phyloP scores from a whole-genome alignment of 352 stramenopile species.

The Phytophthora palmivora region DNA sequence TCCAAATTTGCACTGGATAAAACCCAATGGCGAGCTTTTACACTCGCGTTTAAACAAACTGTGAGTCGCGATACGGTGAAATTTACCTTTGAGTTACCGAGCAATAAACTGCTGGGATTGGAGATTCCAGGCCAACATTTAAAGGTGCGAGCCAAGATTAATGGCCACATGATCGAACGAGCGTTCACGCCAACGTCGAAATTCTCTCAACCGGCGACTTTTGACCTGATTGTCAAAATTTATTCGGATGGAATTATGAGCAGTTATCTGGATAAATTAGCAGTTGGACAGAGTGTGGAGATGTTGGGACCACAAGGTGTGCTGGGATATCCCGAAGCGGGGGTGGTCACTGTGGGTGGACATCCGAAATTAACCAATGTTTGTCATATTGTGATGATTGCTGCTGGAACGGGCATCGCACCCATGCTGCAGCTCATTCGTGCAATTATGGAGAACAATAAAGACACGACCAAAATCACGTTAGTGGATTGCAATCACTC shows the following conservation, averaged over 20 bases:
- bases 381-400: slow-evolving; percentile 76
- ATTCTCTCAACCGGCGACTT: slow-evolving; percentile 60
- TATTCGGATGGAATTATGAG: slow-evolving; percentile 81
- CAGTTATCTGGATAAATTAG: slow-evolving; percentile 66
- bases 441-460: slow-evolving; percentile 61
- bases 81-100: slow-evolving; percentile 79
- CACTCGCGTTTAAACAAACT: slow-evolving; percentile 61
- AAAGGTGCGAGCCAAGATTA: slow-evolving; percentile 80
- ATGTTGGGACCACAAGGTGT: slow-evolving; percentile 77
- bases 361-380: slow-evolving; percentile 52
- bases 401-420: slow-evolving; percentile 79
- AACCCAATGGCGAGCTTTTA: slow-evolving; percentile 74
- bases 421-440: slow-evolving; percentile 88
- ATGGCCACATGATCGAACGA: slow-evolving; percentile 77
- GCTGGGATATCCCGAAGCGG: slow-evolving; percentile 65
- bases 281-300: slow-evolving; percentile 64
- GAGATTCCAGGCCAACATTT: slow-evolving; percentile 80
- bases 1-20: slow-evolving; percentile 66
- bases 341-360: slow-evolving; percentile 55
- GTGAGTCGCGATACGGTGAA: slow-evolving; percentile 69
- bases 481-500: slow-evolving; percentile 80
- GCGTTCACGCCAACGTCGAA: slow-evolving; percentile 85
- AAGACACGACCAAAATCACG: slow-evolving; percentile 71
- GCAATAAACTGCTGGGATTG: slow-evolving; percentile 69
- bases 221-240: slow-evolving; percentile 83